Percentiles rank a stretch among this genome's conserved stretches.
phyloP scores from a whole-genome alignment of 345 rosid species.

The Dipteronia sinensis region DNA sequence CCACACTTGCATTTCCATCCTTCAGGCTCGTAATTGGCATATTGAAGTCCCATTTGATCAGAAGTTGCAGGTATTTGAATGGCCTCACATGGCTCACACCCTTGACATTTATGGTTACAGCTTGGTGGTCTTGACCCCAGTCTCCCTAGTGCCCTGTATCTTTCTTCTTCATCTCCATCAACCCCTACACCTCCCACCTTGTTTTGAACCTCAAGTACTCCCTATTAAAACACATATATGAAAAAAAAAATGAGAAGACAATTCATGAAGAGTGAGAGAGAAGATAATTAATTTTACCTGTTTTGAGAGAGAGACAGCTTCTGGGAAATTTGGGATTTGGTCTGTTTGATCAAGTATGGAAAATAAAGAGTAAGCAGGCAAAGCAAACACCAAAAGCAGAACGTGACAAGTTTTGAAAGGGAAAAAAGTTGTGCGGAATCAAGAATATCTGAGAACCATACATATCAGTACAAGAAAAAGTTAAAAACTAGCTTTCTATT shows the following conservation, averaged over 20 bases:
- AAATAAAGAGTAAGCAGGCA: background rate
- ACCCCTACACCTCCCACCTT: background rate
- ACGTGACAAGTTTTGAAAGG: background rate
- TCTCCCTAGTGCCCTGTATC: constrained; percentile 23
- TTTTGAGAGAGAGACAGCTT: background rate
- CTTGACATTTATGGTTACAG: constrained; percentile 26
- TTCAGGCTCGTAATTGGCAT: constrained; percentile 41
- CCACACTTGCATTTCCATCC: constrained; percentile 53
- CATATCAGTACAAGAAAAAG: constrained; percentile 1
- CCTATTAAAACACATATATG: constrained; percentile 2
- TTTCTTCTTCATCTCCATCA: constrained; percentile 5
- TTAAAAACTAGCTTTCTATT: background rate
- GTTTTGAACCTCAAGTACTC: background rate
- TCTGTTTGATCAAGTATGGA: background rate
- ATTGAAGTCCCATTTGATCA: constrained; percentile 13
- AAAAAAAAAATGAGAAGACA: background rate
- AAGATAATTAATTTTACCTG: constrained; percentile 7
- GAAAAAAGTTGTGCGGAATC: background rate
- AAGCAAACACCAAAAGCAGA: background rate
- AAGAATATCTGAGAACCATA: background rate
- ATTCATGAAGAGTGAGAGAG: background rate
- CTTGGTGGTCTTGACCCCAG: constrained; percentile 39
- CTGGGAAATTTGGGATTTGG: background rate
- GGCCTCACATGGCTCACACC: constrained; percentile 35
- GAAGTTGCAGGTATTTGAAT: constrained; percentile 34